These are phyloP conservation scores for Malassezia pachydermatis DNA, from an alignment of 1,284 basidiomycete species.

Conservation along the genomic window DNA sequence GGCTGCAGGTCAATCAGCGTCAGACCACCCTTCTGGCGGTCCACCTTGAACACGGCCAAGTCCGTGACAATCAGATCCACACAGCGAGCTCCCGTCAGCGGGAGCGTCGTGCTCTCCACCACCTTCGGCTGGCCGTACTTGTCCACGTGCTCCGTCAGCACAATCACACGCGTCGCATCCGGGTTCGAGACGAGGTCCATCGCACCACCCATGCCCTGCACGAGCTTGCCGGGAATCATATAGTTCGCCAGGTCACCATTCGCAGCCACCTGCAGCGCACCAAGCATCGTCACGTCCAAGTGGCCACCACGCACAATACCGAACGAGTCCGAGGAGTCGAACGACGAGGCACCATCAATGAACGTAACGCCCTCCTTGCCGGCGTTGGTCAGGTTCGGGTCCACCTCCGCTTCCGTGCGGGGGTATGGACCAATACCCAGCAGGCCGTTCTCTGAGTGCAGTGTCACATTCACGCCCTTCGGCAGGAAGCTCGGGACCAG, in stretches of 20 bases:
- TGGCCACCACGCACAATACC: constrained; percentile 91
- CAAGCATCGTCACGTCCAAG: constrained; percentile 80
- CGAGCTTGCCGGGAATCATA: constrained; percentile 86
- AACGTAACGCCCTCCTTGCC: constrained; percentile 76
- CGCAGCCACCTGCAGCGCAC: constrained; percentile 85
- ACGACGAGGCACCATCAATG: constrained; percentile 79
- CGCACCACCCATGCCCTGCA: constrained; percentile 74
- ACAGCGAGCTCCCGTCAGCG: constrained; percentile 72
- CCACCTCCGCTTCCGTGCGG: constrained; percentile 20
- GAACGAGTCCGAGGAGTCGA: constrained; percentile 84
- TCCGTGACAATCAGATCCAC: constrained; percentile 88
- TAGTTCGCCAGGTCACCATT: constrained; percentile 94
- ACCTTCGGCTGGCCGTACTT: constrained; percentile 84
- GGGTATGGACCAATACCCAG: constrained; percentile 46
- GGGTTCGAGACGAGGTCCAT: constrained; percentile 61
- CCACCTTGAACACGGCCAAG: constrained; percentile 73
- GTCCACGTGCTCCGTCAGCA: constrained; percentile 75
- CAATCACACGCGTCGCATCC: constrained; percentile 53
- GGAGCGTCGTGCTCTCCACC: constrained; percentile 67
- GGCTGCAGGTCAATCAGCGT: constrained; percentile 70
- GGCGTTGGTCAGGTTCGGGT: constrained; percentile 54
- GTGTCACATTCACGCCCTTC: constrained; percentile 31
- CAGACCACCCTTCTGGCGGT: constrained; percentile 62
- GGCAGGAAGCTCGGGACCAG: constrained; percentile 43
- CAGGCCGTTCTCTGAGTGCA: constrained; percentile 45